Base-by-base conservation (phyloP, 805 yeast species). In the Zygotorulaspora danielsina region DNA sequence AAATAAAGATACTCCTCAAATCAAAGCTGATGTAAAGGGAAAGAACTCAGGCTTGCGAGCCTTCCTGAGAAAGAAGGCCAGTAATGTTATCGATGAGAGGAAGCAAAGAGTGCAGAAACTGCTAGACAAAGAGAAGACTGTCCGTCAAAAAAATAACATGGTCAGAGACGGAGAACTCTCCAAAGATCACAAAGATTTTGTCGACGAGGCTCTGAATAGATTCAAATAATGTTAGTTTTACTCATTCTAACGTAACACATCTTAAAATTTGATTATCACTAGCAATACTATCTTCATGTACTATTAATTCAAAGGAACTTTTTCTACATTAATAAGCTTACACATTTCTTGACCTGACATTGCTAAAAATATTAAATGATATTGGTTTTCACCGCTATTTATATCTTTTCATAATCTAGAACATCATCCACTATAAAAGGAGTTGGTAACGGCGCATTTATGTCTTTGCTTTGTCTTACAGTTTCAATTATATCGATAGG, bases 51-150 rank as follows among this genome's bases (percentile, higher is more conserved):
- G 88, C 1, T 66, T 90, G 44, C 80, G 96, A 59, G 75, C 80
- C 39, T 79, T 80, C 59, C 66, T 84, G 64, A 79, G 95, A 61
- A 89, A 85, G 74, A 84, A 82, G 72, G 79, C 81, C 39, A 79
- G 76, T 59, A 88, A 88, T 57, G 89, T 88, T 32, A 77, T 89
- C 45, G 95, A 87, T 60, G 86, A 87, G 61, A 79, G 96, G 54
- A 81, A 81, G 52, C 55, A 81, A 59, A 78, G 94, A 49, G 71
- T 85, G 9, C 89, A 89, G 58, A 75, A 73, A 40, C 84, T 84
- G 50, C 69, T 86, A 58, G 74, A 75, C 57, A 73, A 71, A 51
- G 97, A 90, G 64, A 84, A 87, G 64, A 74, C 74, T 38, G 65
- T 77, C 18, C 78, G 93, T 66, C 69, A 73, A 59, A 72, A 75